Evolutionary conservation across 345 rosid genomes (phyloP), one percentile per base, ranked within the genome.

Genomic region (Melaleuca quinquenervia): DNA sequence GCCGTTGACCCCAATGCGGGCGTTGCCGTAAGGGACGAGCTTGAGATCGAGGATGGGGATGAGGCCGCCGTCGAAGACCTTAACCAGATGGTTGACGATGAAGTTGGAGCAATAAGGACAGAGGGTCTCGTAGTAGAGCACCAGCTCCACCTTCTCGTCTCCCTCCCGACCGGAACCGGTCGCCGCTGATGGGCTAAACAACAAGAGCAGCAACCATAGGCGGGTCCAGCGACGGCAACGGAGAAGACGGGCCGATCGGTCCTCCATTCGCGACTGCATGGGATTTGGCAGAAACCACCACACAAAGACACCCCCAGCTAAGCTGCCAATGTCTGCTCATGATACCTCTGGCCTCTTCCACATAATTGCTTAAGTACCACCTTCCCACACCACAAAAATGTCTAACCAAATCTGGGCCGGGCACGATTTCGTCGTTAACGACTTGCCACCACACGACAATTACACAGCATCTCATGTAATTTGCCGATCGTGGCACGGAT

Each of bases 11-110:
- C 58, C 78, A 83, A 92, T 48, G 52, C 54, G 52, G 62, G 92
- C 91, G 56, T 94, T 92, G 54, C 94, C 96, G 58, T 89, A 92
- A 9, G 94, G 94, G 86, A 92, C 82, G 49, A 94, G 90, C 85
- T 85, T 91, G 82, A 94, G 93, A 76, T 92, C 90, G 76, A 90
- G 84, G 49, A 90, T 88, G 88, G 86, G 86, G 86, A 84, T 12
- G 86, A 94, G 92, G 62, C 87, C 87, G 18, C 82, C 36, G 27
- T 84, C 49, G 82, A 92, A 85, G 51, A 88, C 48, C 85, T 89
- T 85, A 26, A 50, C 53, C 36, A 92, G 91, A 74, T 82, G 82
- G 74, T 87, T 83, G 32, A 85, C 91, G 18, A 92, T 89, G 89
- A 94, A 93, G 29, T 85, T 45, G 50, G 88, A 86, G 88, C 91